phyloP scores from a whole-genome alignment of 2,329 filamentous ascomycete genomes.

The Leptographium radiaticola region DNA sequence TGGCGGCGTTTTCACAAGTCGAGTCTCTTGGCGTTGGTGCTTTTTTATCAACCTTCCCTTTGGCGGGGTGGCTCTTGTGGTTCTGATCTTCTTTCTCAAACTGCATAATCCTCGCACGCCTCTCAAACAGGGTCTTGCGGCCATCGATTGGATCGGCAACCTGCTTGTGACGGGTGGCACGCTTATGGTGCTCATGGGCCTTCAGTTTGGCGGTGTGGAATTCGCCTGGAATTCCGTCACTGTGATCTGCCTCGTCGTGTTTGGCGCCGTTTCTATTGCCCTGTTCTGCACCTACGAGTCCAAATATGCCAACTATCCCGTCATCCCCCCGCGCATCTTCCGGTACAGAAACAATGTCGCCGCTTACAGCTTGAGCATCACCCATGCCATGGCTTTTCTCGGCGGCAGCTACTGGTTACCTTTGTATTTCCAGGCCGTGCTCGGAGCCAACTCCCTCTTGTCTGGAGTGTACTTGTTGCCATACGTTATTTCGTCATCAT shows the following conservation, averaged over 20 bases:
- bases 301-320: constrained; percentile 59
- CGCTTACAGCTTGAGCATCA: constrained; percentile 60
- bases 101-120: constrained; percentile 54
- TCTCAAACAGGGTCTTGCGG: constrained; percentile 44
- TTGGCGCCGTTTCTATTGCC: constrained; percentile 24
- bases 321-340: constrained; percentile 66
- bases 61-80: constrained; percentile 26
- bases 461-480: constrained; percentile 42
- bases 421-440: constrained; percentile 68
- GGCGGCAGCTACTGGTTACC: constrained; percentile 66
- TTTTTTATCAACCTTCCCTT: constrained; percentile 10
- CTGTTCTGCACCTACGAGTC: constrained; percentile 63
- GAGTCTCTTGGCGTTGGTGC: neutral
- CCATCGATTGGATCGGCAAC: constrained; percentile 45
- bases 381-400: constrained; percentile 53
- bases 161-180: neutral
- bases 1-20: constrained; percentile 2
- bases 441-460: constrained; percentile 52
- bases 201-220: constrained; percentile 68
- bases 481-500: constrained; percentile 20
- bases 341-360: constrained; percentile 50
- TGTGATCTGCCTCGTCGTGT: constrained; percentile 51
- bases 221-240: constrained; percentile 63
- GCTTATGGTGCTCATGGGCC: constrained; percentile 39
- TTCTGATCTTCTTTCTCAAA: constrained; percentile 50